These are phyloP conservation scores for Biscogniauxia marginata DNA, from an alignment of 2,329 filamentous ascomycete species.

Conservation along the genomic window DNA sequence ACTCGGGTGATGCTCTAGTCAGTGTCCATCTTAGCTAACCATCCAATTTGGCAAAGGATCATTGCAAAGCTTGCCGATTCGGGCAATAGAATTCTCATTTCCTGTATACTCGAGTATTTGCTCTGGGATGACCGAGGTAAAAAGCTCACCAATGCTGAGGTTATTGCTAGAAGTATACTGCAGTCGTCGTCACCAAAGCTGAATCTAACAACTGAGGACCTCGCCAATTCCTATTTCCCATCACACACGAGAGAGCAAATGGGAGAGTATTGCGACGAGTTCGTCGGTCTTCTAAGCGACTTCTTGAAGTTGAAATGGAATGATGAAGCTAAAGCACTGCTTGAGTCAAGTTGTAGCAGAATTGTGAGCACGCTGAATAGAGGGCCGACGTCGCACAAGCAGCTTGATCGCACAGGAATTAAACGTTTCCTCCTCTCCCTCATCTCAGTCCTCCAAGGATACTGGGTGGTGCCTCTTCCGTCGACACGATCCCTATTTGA, in stretches of 20 bases:
- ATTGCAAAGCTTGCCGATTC: background rate
- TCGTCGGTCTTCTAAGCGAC: background rate
- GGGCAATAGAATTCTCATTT: background rate
- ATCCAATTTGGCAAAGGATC: background rate
- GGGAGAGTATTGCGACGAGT: background rate
- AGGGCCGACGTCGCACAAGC: background rate
- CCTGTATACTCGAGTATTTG: background rate
- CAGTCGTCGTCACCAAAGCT: background rate
- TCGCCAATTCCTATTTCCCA: background rate
- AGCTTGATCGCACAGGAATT: background rate
- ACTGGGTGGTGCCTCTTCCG: background rate
- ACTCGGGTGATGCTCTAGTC: too few species aligned
- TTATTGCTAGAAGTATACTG: background rate
- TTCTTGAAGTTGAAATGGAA: background rate
- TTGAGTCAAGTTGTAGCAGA: slow-evolving; percentile 6
- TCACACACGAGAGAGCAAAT: background rate
- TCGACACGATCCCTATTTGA: slow-evolving; percentile 4
- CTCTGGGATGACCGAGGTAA: background rate
- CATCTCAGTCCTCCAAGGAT: background rate
- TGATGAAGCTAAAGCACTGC: background rate
- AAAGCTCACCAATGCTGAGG: background rate
- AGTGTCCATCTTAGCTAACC: background rate
- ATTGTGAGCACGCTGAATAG: slow-evolving; percentile 1
- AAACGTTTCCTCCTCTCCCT: slow-evolving; percentile 4
- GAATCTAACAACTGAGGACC: background rate